Conservation (phyloP, 768 basidiomycete species). For the Butyriboletus loyo region DNA sequence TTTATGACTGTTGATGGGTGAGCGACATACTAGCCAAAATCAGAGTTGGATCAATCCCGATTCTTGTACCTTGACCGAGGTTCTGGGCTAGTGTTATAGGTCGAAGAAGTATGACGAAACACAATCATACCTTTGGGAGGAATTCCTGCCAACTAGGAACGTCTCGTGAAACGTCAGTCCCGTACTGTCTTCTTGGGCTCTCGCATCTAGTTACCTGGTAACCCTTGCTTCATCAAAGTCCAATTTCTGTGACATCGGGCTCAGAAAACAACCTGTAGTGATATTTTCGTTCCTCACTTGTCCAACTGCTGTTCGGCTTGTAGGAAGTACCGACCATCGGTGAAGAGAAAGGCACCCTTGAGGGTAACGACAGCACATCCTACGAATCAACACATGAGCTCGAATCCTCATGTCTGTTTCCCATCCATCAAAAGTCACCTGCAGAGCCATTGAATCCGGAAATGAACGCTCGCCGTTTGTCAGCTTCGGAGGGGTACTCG, state of each 20-base stretch:
- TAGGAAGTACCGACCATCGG: slow-evolving; percentile 93
- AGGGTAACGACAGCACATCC: slow-evolving; percentile 76
- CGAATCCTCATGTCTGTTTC: neutral
- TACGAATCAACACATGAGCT: slow-evolving; percentile 25
- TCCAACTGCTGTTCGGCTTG: slow-evolving; percentile 92
- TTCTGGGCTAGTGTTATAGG: slow-evolving; percentile 39
- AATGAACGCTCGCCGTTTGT: slow-evolving; percentile 82
- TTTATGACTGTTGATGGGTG: slow-evolving; percentile 10
- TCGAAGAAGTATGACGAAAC: neutral
- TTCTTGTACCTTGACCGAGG: slow-evolving; percentile 55
- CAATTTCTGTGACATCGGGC: slow-evolving; percentile 58
- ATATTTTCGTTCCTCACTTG: slow-evolving; percentile 41
- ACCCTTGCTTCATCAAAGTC: slow-evolving; percentile 90
- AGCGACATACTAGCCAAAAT: slow-evolving; percentile 56
- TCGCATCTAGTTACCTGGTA: slow-evolving; percentile 52
- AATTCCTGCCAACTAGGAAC: slow-evolving; percentile 92
- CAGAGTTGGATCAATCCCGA: slow-evolving; percentile 82
- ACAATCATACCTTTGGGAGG: slow-evolving; percentile 55
- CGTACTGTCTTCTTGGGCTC: neutral
- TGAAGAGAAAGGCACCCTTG: slow-evolving; percentile 78
- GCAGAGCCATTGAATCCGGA: slow-evolving; percentile 95
- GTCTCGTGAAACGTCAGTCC: slow-evolving; percentile 42
- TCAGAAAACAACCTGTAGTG: slow-evolving; percentile 1
- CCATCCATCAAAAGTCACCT: slow-evolving; percentile 39
- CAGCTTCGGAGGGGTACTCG: slow-evolving; percentile 84